phyloP scores from a whole-genome alignment of 2,329 filamentous ascomycete genomes.

The Volutella citrinella region DNA sequence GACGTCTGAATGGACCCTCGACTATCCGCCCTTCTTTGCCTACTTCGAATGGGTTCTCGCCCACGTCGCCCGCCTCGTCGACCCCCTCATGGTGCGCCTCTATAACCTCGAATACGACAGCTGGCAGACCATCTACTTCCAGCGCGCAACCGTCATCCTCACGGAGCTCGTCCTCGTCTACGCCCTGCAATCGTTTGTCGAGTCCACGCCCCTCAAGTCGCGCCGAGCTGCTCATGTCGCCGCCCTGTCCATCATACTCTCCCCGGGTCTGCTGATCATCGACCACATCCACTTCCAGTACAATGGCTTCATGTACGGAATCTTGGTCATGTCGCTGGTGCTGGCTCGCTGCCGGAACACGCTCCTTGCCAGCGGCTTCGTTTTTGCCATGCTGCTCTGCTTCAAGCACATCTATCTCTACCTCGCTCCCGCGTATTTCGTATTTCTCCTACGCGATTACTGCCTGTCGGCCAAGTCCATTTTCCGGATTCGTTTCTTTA shows the following conservation, averaged over 20 bases:
- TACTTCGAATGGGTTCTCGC: slow-evolving; percentile 94
- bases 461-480: slow-evolving; percentile 77
- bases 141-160: slow-evolving; percentile 80
- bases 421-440: slow-evolving; percentile 91
- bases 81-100: slow-evolving; percentile 78
- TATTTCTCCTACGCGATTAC: slow-evolving; percentile 85
- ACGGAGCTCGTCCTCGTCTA: slow-evolving; percentile 83
- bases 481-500: slow-evolving; percentile 72
- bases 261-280: slow-evolving; percentile 91
- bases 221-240: slow-evolving; percentile 79
- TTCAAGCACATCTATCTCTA: slow-evolving; percentile 99
- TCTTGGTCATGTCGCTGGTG: slow-evolving; percentile 83
- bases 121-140: slow-evolving; percentile 93
- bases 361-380: slow-evolving; percentile 71
- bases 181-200: slow-evolving; percentile 77
- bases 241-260: slow-evolving; percentile 85
- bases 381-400: slow-evolving; percentile 84
- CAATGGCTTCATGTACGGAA: slow-evolving; percentile 93
- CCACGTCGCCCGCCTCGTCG: slow-evolving; percentile 71
- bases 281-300: slow-evolving; percentile 99
- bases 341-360: slow-evolving; percentile 74
- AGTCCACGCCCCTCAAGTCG: slow-evolving; percentile 61
- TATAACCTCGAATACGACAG: slow-evolving; percentile 82
- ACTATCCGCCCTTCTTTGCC: slow-evolving; percentile 98
- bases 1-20: slow-evolving; percentile 98